Evolutionary conservation across 2,329 filamentous ascomycete genomes (phyloP).

Genomic region (Phialophora verrucosa): DNA sequence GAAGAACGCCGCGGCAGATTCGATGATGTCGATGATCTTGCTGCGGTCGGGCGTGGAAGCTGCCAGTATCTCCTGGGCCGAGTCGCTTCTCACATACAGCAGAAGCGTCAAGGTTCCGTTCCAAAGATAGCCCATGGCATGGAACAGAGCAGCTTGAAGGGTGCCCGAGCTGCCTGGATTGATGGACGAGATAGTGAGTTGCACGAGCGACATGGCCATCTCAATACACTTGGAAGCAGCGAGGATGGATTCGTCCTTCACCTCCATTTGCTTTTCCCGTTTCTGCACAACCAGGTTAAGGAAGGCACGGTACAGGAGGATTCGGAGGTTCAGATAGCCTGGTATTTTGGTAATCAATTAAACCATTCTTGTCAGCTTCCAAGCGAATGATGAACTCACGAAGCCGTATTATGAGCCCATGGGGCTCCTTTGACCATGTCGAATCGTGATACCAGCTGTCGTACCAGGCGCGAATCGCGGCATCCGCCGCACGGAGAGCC

Average conservation of each 20-base stretch:
- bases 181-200: not conserved
- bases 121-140: constrained; percentile 29
- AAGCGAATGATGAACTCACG: constrained; percentile 16
- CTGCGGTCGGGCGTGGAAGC: not conserved
- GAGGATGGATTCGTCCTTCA: constrained; percentile 7
- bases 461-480: constrained; percentile 16
- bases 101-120: constrained; percentile 24
- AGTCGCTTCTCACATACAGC: constrained; percentile 16
- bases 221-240: constrained; percentile 20
- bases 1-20: not conserved
- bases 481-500: constrained; percentile 20
- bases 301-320: constrained; percentile 28
- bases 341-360: constrained; percentile 10
- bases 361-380: constrained; percentile 1
- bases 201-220: not conserved
- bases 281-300: constrained; percentile 24
- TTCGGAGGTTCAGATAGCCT: constrained; percentile 1
- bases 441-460: constrained; percentile 14
- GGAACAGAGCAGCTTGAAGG: constrained; percentile 21
- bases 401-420: constrained; percentile 22
- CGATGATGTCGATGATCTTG: not conserved
- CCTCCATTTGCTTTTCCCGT: not conserved
- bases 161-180: constrained; percentile 14
- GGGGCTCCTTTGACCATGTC: constrained; percentile 23
- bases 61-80: not conserved